Evolutionary conservation across 345 rosid species (phyloP).

Genomic region (Lagerstroemia speciosa): DNA sequence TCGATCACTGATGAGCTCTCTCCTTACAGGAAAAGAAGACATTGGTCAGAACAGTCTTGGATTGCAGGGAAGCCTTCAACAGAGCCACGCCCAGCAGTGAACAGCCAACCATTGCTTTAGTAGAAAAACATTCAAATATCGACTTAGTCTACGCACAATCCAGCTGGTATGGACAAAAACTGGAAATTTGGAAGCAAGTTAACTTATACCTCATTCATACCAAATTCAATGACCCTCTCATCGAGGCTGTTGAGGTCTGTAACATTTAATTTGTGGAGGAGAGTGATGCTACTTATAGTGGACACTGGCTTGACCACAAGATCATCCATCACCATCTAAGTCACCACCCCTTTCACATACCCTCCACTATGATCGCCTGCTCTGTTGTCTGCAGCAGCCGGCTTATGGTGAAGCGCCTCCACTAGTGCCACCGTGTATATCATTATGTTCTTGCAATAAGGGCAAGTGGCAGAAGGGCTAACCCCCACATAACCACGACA

Average conservation of each 20-base stretch:
- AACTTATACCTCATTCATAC: not conserved
- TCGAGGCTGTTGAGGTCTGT: not conserved
- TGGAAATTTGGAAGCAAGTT: too few species aligned
- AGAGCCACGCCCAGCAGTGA: not conserved
- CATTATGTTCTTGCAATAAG: too few species aligned
- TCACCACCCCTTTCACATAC: too few species aligned
- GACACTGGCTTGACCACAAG: slow-evolving; percentile 1
- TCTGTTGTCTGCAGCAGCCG: too few species aligned
- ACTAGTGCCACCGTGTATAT: too few species aligned
- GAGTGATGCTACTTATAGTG: not conserved
- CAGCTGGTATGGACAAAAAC: too few species aligned
- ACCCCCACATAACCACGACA: too few species aligned
- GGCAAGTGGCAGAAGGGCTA: too few species aligned
- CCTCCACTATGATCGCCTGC: too few species aligned
- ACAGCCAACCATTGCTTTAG: not conserved
- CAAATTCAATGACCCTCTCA: too few species aligned
- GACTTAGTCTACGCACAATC: not conserved
- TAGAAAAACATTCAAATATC: too few species aligned
- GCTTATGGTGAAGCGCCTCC: too few species aligned
- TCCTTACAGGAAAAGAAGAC: not conserved
- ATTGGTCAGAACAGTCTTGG: not conserved
- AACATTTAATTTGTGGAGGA: not conserved
- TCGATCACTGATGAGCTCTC: not conserved
- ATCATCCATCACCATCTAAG: not conserved
- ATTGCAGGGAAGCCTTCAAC: not conserved